Conservation (phyloP, 768 basidiomycete species). For the Postia placenta region DNA sequence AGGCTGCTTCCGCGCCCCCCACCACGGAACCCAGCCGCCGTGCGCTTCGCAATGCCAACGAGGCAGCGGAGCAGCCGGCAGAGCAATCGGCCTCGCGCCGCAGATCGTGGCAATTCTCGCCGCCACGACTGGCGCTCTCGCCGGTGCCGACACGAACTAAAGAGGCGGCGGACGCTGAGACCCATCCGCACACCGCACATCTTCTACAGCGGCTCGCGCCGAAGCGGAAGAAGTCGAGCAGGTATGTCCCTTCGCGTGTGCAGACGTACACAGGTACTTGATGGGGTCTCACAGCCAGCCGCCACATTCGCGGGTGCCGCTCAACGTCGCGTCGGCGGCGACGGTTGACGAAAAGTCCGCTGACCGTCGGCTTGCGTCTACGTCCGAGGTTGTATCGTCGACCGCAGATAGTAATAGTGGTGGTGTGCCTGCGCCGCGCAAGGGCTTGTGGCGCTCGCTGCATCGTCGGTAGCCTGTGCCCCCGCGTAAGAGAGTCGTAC, state of each 20-base stretch:
- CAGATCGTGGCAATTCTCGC: not conserved
- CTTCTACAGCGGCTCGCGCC: not conserved
- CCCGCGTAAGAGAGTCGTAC: too few relatives aligned
- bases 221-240: not conserved
- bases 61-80: not conserved
- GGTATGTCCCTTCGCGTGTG: not conserved
- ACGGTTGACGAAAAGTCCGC: not conserved
- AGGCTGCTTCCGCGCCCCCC: too few relatives aligned
- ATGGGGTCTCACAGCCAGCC: too few relatives aligned
- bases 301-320: not conserved
- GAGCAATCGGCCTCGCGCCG: not conserved
- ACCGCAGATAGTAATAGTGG: not conserved
- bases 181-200: not conserved
- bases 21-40: not conserved
- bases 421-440: not conserved
- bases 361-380: not conserved
- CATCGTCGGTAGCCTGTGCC: not conserved
- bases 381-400: not conserved
- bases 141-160: not conserved
- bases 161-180: not conserved
- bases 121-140: not conserved
- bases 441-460: not conserved
- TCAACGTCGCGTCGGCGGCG: not conserved
- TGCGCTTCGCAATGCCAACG: not conserved
- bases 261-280: not conserved